phyloP scores from a whole-genome alignment of 1,284 basidiomycete genomes.

The Austropuccinia psidii region DNA sequence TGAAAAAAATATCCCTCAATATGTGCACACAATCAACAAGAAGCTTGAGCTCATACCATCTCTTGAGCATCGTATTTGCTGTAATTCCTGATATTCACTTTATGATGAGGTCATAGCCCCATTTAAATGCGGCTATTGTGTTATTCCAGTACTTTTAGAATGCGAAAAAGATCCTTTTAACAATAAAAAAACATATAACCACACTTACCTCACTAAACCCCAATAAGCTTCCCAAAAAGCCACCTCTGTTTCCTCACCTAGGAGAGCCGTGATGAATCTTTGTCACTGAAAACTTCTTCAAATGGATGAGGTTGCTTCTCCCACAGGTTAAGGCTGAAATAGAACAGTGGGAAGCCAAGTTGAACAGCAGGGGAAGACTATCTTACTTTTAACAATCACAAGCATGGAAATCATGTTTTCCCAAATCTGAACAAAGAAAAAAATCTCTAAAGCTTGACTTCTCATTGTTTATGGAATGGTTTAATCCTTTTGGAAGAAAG shows the following conservation, averaged over 20 bases:
- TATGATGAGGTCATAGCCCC: no score
- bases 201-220: no score
- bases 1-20: no score
- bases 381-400: neutral
- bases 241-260: no score
- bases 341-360: no score
- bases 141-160: no score
- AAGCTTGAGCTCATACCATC: neutral
- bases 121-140: no score
- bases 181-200: no score
- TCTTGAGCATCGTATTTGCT: neutral
- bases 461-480: conserved; percentile 17
- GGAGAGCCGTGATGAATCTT: no score
- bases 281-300: neutral
- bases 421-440: no score
- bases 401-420: neutral
- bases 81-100: neutral
- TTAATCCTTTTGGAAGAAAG: conserved; percentile 8
- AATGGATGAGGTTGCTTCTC: neutral
- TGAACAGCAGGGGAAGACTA: conserved; percentile 14
- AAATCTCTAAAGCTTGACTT: neutral
- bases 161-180: no score
- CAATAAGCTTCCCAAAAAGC: no score
- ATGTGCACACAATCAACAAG: neutral
- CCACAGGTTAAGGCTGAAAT: neutral